Base-by-base conservation (phyloP, 352 stramenopile species). In the Phytopythium oedochilum region DNA sequence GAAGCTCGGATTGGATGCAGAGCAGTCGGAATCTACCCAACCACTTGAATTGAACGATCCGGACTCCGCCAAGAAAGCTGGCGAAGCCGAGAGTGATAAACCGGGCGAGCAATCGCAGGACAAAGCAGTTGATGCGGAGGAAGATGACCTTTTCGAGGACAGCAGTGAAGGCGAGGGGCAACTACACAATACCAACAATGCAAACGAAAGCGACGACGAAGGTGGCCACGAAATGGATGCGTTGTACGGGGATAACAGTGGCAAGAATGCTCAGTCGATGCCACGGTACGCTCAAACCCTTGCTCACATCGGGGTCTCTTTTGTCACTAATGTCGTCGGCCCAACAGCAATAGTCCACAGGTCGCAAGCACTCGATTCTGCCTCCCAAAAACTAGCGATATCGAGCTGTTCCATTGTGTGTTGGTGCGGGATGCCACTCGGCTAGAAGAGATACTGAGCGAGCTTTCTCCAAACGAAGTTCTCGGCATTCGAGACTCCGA, bases 341-440 rank as follows among this genome's bases (percentile, higher is more conserved):
- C 12, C 10, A 36, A 14, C 32, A 36, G n/a, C n/a, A 34, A 10
- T 32, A 11, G 22, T 17, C 12, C 26, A 22, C 22, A 48, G 42
- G 3, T 48, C 14, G 10, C 23, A 47, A 6, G 5, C 23, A 7
- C 23, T 8, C 32, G 23, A 14, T 12, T 48, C 0, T 25, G 42
- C 11, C 35, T 57, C 8, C 50, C 50, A 31, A 22, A 20, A 11
- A 31, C 48, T 14, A 75, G 61, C 3, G 60, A 78, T 11, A 75
- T 76, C 9, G 68, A 68, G n/a, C 34, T 83, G 6, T 74, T 86
- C 39, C 68, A 82, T 22, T 61, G 64, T 0, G 59, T 78, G 25
- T 29, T 80, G 12, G 49, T 45, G 5, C 38, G 62, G 6, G 71
- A 86, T 40, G 42, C 31, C 0, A 43, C 55, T 10, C 53, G 57